Percentiles rank a stretch among this genome's conserved stretches.
Conservation (phyloP, 2,329 filamentous ascomycete genomes). For the Clarireedia homoeocarpa region DNA sequence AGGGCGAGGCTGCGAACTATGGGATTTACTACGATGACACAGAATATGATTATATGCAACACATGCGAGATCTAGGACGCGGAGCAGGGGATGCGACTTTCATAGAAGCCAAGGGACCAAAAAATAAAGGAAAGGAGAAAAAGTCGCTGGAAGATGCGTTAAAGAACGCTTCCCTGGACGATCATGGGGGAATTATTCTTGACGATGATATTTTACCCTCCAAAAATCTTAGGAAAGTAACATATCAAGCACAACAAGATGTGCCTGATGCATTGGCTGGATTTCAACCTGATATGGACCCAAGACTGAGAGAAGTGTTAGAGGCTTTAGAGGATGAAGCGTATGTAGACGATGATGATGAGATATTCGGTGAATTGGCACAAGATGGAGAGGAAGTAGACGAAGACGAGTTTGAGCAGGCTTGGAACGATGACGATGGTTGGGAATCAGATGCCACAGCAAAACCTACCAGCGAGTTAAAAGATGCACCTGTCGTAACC, state of each 20-base stretch:
- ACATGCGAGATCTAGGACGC: slow-evolving; percentile 78
- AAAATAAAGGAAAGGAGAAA: slow-evolving; percentile 66
- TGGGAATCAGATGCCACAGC: slow-evolving; percentile 95
- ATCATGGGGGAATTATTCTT: slow-evolving; percentile 49
- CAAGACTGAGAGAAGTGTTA: slow-evolving; percentile 78
- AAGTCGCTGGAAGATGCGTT: slow-evolving; percentile 77
- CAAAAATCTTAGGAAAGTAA: slow-evolving; percentile 67
- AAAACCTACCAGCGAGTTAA: slow-evolving; percentile 57
- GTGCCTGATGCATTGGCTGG: slow-evolving; percentile 86
- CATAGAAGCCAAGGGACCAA: slow-evolving; percentile 60
- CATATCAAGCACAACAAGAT: slow-evolving; percentile 89
- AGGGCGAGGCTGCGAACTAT: slow-evolving; percentile 91
- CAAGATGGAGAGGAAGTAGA: slow-evolving; percentile 65
- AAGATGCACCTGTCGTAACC: slow-evolving; percentile 29
- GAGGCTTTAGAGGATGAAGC: slow-evolving; percentile 94
- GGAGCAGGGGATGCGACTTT: slow-evolving; percentile 69
- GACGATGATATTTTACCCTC: slow-evolving; percentile 71
- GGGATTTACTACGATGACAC: slow-evolving; percentile 94
- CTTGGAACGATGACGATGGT: slow-evolving; percentile 53
- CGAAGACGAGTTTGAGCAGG: slow-evolving; percentile 70
- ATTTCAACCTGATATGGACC: slow-evolving; percentile 98
- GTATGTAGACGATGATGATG: slow-evolving; percentile 76
- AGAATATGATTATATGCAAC: slow-evolving; percentile 99
- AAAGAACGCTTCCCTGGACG: slow-evolving; percentile 49
- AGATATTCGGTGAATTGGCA: slow-evolving; percentile 72